Percentiles rank a stretch among this genome's conserved stretches.
These are phyloP conservation scores for Teunomyces stri DNA, from an alignment of 805 yeast species.

Conservation along the genomic window DNA sequence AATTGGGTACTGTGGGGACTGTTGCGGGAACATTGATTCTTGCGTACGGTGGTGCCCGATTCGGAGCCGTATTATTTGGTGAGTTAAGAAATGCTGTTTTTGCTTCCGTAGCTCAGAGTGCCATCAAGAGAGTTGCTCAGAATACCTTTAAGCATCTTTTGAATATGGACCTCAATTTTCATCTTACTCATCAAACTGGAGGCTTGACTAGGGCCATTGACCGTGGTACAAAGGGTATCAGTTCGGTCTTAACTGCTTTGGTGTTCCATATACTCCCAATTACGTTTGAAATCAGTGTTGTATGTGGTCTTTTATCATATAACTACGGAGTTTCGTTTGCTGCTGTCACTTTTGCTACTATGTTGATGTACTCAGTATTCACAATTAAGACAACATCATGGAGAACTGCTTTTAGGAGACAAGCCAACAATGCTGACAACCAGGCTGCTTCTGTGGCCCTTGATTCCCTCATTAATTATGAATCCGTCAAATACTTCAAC, in stretches of 20 bases:
- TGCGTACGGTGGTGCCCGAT: slow-evolving; percentile 91
- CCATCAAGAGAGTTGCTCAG: slow-evolving; percentile 84
- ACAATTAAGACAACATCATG: slow-evolving; percentile 93
- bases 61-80: slow-evolving; percentile 92
- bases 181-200: slow-evolving; percentile 89
- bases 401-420: slow-evolving; percentile 89
- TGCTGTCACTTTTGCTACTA: slow-evolving; percentile 80
- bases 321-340: slow-evolving; percentile 90
- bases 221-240: slow-evolving; percentile 95
- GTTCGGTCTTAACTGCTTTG: slow-evolving; percentile 90
- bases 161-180: slow-evolving; percentile 85
- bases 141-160: slow-evolving; percentile 84
- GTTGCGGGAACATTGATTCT: slow-evolving; percentile 67
- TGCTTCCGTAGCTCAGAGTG: slow-evolving; percentile 92
- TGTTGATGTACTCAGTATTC: slow-evolving; percentile 83
- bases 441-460: slow-evolving; percentile 93
- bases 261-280: slow-evolving; percentile 96
- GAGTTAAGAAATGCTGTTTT: slow-evolving; percentile 93
- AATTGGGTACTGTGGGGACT: slow-evolving; percentile 61
- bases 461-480: slow-evolving; percentile 91
- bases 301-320: slow-evolving; percentile 89
- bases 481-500: slow-evolving; percentile 91
- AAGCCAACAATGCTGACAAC: slow-evolving; percentile 89
- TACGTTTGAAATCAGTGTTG: slow-evolving; percentile 86
- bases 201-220: slow-evolving; percentile 96